Conservation (phyloP, 176 grass and related monocot species). For the Bolboschoenus planiculmis region DNA sequence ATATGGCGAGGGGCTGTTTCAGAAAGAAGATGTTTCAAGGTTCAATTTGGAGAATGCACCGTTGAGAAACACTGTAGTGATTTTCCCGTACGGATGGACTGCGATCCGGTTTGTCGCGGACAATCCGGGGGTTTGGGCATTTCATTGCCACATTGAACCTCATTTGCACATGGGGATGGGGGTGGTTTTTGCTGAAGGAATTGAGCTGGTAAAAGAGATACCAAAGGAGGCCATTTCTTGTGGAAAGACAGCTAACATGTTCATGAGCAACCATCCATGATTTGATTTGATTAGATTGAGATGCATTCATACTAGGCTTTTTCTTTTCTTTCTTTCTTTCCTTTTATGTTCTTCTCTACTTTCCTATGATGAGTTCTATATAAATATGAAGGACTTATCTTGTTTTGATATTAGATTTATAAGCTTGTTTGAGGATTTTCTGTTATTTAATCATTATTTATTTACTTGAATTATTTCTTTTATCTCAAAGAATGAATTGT, state of each 20-base stretch:
- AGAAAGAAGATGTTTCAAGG: background rate
- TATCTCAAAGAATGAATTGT: background rate
- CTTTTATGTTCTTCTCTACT: background rate
- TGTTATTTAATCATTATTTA: background rate
- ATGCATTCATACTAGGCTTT: background rate
- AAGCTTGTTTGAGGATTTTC: background rate
- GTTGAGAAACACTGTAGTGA: slow-evolving; percentile 64
- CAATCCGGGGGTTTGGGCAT: slow-evolving; percentile 75
- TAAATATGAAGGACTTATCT: background rate
- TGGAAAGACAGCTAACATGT: slow-evolving; percentile 29
- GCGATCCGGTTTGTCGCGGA: slow-evolving; percentile 55
- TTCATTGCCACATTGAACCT: slow-evolving; percentile 87
- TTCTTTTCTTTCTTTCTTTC: background rate
- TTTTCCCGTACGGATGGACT: slow-evolving; percentile 69
- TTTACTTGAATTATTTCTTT: background rate
- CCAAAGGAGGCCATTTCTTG: slow-evolving; percentile 47
- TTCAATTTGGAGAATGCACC: slow-evolving; percentile 58
- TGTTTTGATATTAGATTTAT: background rate
- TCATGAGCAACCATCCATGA: slow-evolving; percentile 1
- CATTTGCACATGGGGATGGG: slow-evolving; percentile 84
- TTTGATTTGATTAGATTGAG: background rate
- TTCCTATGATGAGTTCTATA: too few species aligned
- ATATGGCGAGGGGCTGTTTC: slow-evolving; percentile 48
- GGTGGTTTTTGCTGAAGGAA: slow-evolving; percentile 51
- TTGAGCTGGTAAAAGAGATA: slow-evolving; percentile 32